Conservation (phyloP, 2,329 filamentous ascomycete genomes). For the Leptoxyphium fumago region DNA sequence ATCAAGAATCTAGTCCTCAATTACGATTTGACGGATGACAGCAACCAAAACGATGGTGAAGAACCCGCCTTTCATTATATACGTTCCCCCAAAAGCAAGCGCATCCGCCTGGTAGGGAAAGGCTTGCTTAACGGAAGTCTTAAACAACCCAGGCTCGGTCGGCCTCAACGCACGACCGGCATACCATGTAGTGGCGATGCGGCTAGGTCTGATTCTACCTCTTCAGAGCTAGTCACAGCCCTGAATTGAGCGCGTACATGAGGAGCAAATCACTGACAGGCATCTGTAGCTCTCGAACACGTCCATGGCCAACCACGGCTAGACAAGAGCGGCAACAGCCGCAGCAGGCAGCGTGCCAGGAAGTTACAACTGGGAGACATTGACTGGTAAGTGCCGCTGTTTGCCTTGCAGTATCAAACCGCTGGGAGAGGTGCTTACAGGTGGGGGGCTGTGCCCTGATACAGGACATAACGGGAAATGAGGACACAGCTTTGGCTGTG, state of each 20-base stretch:
- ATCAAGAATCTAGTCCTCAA: slow-evolving; percentile 97
- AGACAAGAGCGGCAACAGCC: slow-evolving; percentile 47
- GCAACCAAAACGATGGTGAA: slow-evolving; percentile 62
- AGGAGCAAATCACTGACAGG: slow-evolving; percentile 10
- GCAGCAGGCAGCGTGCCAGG: slow-evolving; percentile 65
- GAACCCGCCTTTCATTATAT: slow-evolving; percentile 26
- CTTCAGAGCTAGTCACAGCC: no score
- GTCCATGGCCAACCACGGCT: slow-evolving; percentile 30
- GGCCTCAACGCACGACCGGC: not conserved
- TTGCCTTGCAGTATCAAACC: no score
- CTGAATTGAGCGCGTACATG: not conserved
- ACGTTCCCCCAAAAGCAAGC: slow-evolving; percentile 33
- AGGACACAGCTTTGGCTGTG: not conserved
- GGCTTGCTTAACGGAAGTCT: slow-evolving; percentile 26
- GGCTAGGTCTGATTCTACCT: no score
- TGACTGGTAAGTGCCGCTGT: slow-evolving; percentile 57
- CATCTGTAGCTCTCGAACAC: slow-evolving; percentile 19
- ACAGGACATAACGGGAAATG: not conserved
- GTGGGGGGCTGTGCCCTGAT: not conserved
- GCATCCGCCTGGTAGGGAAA: slow-evolving; percentile 27
- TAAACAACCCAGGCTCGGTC: not conserved
- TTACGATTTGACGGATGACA: slow-evolving; percentile 77
- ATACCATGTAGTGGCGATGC: no score
- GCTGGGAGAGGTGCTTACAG: no score
- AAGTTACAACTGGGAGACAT: slow-evolving; percentile 93